These are phyloP conservation scores for Gastrodia elata DNA, from an alignment of 106 monocot species.

Conservation along the genomic window DNA sequence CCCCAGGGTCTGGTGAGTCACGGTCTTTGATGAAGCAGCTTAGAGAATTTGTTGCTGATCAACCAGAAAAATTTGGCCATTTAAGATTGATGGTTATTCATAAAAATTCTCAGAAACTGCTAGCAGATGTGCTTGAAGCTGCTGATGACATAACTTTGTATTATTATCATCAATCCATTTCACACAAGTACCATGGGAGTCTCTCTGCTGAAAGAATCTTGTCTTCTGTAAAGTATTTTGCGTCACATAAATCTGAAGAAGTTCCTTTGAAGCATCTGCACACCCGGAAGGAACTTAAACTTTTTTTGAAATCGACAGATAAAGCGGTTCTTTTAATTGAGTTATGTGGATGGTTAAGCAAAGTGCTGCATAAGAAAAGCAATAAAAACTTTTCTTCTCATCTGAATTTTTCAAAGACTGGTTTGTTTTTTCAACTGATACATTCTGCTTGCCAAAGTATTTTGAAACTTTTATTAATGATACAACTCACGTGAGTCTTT, in stretches of 20 bases:
- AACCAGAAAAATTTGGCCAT: slow-evolving; percentile 26
- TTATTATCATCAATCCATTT: slow-evolving; percentile 50
- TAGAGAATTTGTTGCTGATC: slow-evolving; percentile 17
- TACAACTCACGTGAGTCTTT: background rate
- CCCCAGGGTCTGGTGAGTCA: slow-evolving; percentile 85
- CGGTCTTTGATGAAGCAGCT: slow-evolving; percentile 72
- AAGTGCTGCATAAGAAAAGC: slow-evolving; percentile 32
- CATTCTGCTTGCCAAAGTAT: background rate
- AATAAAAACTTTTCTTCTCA: slow-evolving; percentile 12
- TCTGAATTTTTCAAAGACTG: slow-evolving; percentile 21
- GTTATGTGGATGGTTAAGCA: slow-evolving; percentile 87
- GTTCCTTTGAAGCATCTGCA: slow-evolving; percentile 47
- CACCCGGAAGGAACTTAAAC: slow-evolving; percentile 47
- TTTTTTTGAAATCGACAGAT: slow-evolving; percentile 67
- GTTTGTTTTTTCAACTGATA: slow-evolving; percentile 20
- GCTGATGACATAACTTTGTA: slow-evolving; percentile 53
- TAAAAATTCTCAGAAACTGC: slow-evolving; percentile 70
- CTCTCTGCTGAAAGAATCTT: slow-evolving; percentile 57
- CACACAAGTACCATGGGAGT: slow-evolving; percentile 65
- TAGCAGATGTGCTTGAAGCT: slow-evolving; percentile 67
- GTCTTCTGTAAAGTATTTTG: slow-evolving; percentile 43
- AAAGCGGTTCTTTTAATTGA: slow-evolving; percentile 74
- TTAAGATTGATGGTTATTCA: slow-evolving; percentile 71
- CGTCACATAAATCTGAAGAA: slow-evolving; percentile 48
- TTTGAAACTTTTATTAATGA: background rate